Evolutionary conservation across 139 green algal genomes (phyloP), one percentile per base, ranked within the genome.

Genomic region (Diplosphaera chodatii): DNA sequence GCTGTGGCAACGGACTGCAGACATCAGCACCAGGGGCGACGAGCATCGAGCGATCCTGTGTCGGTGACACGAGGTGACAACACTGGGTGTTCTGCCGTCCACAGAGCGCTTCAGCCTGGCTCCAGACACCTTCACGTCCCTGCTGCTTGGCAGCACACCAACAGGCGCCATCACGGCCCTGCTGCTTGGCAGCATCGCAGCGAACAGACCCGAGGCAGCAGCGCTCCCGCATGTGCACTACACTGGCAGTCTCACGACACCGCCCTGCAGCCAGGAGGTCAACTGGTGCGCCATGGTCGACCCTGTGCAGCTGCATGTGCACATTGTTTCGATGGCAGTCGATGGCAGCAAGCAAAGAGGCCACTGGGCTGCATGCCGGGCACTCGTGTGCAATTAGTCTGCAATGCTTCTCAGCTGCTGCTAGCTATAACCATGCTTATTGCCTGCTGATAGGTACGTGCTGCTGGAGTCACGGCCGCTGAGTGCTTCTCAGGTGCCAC

Each of bases 191-290:
- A 13, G 37, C 37, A 48, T 8, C 37, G 13, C 10, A 8, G 37
- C 10, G 10, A 13, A 48, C 10, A 13, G 8, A 8, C 13, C 13
- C 37, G 37, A 13, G 10, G 37, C 8, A 13, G 32, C 64, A 31
- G 30, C 28, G 30, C 68, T 66, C 32, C 70, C 70, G 6, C 93
- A 85, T 72, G 69, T 91, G 2, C 74, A 79, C 73, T 97, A 97
- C 80, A 73, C 41, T 16, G 91, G 91, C 40, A 92, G 85, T 13
- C 80, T 97, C 23, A 97, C 92, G 27, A 97, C 92, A 10, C 90
- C 92, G 1, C 88, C 89, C 1, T 96, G 91, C 83, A 85, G 80
- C 1, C 91, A 96, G 78, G 76, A 70, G 1, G 88, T 96, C 40
- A 75, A 88, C 25, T 96, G 91, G 91, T 89, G 88, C 27, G 86